These are phyloP conservation scores for Umbelopsis ramanniana DNA, from an alignment of 192 early-diverging fungal genomes.

Conservation along the genomic window DNA sequence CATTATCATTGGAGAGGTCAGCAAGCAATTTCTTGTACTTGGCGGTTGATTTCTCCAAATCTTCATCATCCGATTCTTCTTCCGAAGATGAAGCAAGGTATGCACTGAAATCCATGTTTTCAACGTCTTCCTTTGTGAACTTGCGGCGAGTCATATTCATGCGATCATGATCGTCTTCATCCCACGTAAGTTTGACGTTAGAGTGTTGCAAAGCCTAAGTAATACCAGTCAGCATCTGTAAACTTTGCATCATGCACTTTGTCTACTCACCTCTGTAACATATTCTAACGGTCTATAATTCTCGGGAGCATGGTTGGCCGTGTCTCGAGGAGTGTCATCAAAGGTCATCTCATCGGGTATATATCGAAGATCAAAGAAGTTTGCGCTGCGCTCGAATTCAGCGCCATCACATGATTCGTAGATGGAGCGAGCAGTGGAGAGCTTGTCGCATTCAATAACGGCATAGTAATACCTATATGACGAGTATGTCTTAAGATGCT, in stretches of 20 bases:
- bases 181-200: slow-evolving; percentile 95
- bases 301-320: slow-evolving; percentile 62
- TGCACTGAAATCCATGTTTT: slow-evolving; percentile 89
- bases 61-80: slow-evolving; percentile 64
- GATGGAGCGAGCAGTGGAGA: slow-evolving; percentile 81
- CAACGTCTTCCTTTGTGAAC: slow-evolving; percentile 87
- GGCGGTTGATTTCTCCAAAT: slow-evolving; percentile 48
- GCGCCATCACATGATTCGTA: slow-evolving; percentile 86
- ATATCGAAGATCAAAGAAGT: slow-evolving; percentile 94
- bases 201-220: slow-evolving; percentile 85
- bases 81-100: slow-evolving; percentile 81
- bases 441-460: slow-evolving; percentile 89
- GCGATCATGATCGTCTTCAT: slow-evolving; percentile 89
- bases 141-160: slow-evolving; percentile 76
- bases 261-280: slow-evolving; percentile 56
- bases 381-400: slow-evolving; percentile 90
- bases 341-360: slow-evolving; percentile 92
- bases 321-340: slow-evolving; percentile 70
- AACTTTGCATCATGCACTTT: neutral
- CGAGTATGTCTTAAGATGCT: neutral
- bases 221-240: neutral
- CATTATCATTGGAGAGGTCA: slow-evolving; percentile 35
- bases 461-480: slow-evolving; percentile 87
- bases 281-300: slow-evolving; percentile 73
- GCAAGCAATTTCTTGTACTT: slow-evolving; percentile 56